Evolutionary conservation across 2,329 filamentous ascomycete species (phyloP), one percentile per base, ranked within the genome.

Genomic region (Hypoxylon sp.): DNA sequence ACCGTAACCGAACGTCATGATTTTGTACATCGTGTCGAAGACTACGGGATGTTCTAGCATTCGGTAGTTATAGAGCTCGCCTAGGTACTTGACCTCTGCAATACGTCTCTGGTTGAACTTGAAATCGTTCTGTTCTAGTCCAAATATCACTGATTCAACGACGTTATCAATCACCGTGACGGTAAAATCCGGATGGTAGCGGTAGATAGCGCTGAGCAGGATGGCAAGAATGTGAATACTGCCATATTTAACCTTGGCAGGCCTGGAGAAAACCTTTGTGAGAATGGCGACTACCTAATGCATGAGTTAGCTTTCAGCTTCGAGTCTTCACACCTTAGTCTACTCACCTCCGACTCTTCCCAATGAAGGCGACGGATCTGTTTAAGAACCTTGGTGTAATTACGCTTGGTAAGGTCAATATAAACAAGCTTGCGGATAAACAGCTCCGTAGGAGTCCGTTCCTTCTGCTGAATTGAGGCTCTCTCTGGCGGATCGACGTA

Each of bases 11-110:
- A 97, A 97, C 6, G 93, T 97, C 75, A 97, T 85, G 70, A 99
- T 91, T 74, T 93, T 93, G 82, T 97, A 99, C 78, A 99, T 85
- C 0, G 91, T 92, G 74, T 99, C 95, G 72, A 99, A 99, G 53
- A 99, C 91, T 22, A 98, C 91, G 0, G 92, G 91, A 44, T 97
- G 95, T 77, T 99, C 95, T 37, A 99, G 86, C 87, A 99, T 92
- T 59, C 95, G 91, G 76, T 98, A 99, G 73, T 97, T 97, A 81
- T 99, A 99, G 8, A 99, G 86, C 78, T 99, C 95, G 20, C 92
- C 94, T 4, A 99, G 84, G 75, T 97, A 99, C 76, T 97, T 98
- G 73, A 97, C 92, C 77, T 98, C 94, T 2, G 96, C 92, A 65
- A 99, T 90, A 20, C 95, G 90, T 62, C 94, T 90, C 78, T 99